Evolutionary conservation across 2,329 filamentous ascomycete species (phyloP).

Genomic region (Westerdykella ornata): DNA sequence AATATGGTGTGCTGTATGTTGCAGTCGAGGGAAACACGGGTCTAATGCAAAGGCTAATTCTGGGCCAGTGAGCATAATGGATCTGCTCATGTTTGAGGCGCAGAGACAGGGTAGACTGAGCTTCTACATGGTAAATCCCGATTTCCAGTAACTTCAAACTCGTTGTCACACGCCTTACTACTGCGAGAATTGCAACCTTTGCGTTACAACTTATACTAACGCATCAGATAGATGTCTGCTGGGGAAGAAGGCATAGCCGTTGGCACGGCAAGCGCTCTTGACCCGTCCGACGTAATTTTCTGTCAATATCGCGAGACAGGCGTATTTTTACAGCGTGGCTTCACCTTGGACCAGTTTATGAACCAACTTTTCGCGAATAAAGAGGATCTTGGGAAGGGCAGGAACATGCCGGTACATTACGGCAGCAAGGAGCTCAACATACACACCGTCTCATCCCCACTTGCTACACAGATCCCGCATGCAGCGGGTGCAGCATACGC

Average conservation of each 20-base stretch:
- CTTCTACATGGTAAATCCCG: constrained; percentile 87
- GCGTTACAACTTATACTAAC: not conserved
- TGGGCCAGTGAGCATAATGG: constrained; percentile 68
- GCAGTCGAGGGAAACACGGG: not conserved
- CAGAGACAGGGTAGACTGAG: constrained; percentile 88
- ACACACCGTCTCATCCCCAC: constrained; percentile 77
- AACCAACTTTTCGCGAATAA: constrained; percentile 85
- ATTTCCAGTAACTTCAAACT: not conserved
- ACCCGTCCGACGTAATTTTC: constrained; percentile 83
- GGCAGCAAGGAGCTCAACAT: constrained; percentile 78
- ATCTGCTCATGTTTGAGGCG: constrained; percentile 95
- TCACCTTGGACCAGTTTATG: constrained; percentile 86
- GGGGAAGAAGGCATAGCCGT: constrained; percentile 93
- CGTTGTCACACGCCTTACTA: not conserved
- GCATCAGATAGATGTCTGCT: constrained; percentile 56
- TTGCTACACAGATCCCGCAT: constrained; percentile 86
- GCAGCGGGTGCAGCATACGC: constrained; percentile 83
- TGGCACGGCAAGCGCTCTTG: constrained; percentile 75
- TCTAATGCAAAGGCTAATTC: constrained; percentile 1
- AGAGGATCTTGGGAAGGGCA: constrained; percentile 70
- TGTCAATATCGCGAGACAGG: constrained; percentile 93
- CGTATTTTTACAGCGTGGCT: constrained; percentile 83
- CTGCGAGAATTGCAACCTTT: not conserved
- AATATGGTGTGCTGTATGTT: constrained; percentile 55
- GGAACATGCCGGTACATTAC: constrained; percentile 98